Base-by-base conservation (phyloP, 345 rosid species). In the Eucalyptus marginata region DNA sequence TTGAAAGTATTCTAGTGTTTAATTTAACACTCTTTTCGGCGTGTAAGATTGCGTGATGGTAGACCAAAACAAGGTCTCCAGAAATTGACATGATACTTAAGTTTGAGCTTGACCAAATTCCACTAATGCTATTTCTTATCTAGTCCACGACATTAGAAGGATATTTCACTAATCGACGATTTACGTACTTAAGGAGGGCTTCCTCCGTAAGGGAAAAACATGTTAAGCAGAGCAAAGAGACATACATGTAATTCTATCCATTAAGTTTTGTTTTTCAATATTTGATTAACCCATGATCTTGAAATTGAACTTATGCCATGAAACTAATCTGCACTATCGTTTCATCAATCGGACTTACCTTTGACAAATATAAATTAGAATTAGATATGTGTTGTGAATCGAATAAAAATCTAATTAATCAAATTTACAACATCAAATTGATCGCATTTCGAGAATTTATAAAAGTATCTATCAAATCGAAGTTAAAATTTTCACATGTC, bases 1-100 rank as follows among this genome's bases (percentile, higher is more conserved):
- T 0, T n/a, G 10, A n/a, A n/a, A 64, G 76, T 7, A 64, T n/a
- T n/a, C 1, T 2, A 4, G 3, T 2, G 27, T 9, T 10, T 71
- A 3, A 18, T 10, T 5, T 2, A 10, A 10, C 44, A 10, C 24
- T 36, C 7, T 18, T 71, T 71, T 18, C 5, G 8, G 7, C 1
- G 0, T 10, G 25, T 22, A 10, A 71, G 81, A 71, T 5, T 9
- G 83, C 3, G 3, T 33, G 1, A 10, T 9, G 0, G 0, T 10
- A 71, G 14, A 5, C 3, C 12, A 8, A 68, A 31, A 68, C 24
- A 4, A 18, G 80, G 13, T 33, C 83, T 20, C 83, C 0, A 40
- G 29, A 36, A 10, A 76, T 20, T 20, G 83, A 20, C 15, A 10
- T 13, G 15, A 76, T 10, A 3, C 81, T 36, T 18, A 10, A 71